These are phyloP conservation scores for Nosema bombycis DNA, from an alignment of 371 early-diverging fungal genomes.

Conservation along the genomic window DNA sequence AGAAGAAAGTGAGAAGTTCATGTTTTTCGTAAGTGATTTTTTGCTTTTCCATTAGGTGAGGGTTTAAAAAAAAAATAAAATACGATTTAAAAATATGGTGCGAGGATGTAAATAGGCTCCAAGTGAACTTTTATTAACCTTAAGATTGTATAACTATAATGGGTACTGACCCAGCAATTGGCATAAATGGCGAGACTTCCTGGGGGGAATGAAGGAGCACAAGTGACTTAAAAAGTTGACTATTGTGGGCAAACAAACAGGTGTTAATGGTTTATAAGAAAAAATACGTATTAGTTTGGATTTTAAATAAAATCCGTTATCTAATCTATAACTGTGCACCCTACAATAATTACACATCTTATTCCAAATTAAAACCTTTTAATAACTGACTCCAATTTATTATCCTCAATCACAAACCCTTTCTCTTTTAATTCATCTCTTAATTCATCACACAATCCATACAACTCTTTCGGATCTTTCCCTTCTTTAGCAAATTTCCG, in stretches of 20 bases:
- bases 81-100: not conserved
- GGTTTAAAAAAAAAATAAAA: not conserved
- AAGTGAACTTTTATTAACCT: not conserved
- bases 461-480: constrained; percentile 35
- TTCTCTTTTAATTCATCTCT: constrained; percentile 50
- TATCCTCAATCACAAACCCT: constrained; percentile 64
- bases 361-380: constrained; percentile 37
- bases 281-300: too few relatives aligned
- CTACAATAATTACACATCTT: too few relatives aligned
- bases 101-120: not conserved
- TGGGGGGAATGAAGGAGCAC: too few relatives aligned
- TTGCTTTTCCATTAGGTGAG: not conserved
- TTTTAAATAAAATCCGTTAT: too few relatives aligned
- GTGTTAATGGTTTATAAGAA: too few relatives aligned
- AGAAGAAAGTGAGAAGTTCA: not conserved
- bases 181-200: too few relatives aligned
- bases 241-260: too few relatives aligned
- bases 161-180: too few relatives aligned
- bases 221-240: too few relatives aligned
- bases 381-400: constrained; percentile 34
- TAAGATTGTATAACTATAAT: too few relatives aligned
- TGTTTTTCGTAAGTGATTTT: not conserved
- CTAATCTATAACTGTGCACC: too few relatives aligned
- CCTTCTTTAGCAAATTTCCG: constrained; percentile 50
- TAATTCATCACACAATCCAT: constrained; percentile 58